Evolutionary conservation across 2,329 filamentous ascomycete species (phyloP).

Genomic region (Fusarium sp.): DNA sequence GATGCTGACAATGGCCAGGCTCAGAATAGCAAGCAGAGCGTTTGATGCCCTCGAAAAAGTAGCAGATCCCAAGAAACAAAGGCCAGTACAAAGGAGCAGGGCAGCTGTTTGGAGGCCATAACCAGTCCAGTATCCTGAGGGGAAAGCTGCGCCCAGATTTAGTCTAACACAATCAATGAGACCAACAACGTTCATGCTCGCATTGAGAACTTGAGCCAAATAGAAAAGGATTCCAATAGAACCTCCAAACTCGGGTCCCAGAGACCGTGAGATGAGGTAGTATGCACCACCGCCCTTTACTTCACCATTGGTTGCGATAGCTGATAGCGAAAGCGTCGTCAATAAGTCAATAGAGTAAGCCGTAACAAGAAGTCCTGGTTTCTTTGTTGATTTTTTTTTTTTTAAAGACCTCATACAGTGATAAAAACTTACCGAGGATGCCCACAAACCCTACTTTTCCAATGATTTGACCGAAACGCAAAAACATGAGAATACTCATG

Average conservation of each 20-base stretch:
- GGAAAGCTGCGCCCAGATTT: conserved; percentile 76
- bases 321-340: conserved; percentile 86
- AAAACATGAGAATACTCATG: conserved; percentile 90
- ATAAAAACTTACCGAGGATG: conserved; percentile 73
- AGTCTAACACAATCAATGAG: conserved; percentile 84
- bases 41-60: conserved; percentile 87
- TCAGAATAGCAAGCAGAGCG: conserved; percentile 76
- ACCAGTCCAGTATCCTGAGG: conserved; percentile 79
- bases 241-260: conserved; percentile 90
- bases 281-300: conserved; percentile 90
- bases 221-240: conserved; percentile 92
- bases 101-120: conserved; percentile 82
- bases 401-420: not conserved
- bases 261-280: conserved; percentile 86
- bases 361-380: conserved; percentile 74
- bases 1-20: conserved; percentile 82
- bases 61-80: conserved; percentile 83
- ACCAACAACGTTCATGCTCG: conserved; percentile 88
- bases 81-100: conserved; percentile 76
- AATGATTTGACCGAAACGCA: conserved; percentile 87
- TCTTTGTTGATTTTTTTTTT: not conserved
- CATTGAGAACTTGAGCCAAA: conserved; percentile 89
- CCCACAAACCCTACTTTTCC: conserved; percentile 84
- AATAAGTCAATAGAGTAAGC: conserved; percentile 88
- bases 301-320: conserved; percentile 90